phyloP scores from a whole-genome alignment of 2,329 filamentous ascomycete species.

The Triangularia setosa region DNA sequence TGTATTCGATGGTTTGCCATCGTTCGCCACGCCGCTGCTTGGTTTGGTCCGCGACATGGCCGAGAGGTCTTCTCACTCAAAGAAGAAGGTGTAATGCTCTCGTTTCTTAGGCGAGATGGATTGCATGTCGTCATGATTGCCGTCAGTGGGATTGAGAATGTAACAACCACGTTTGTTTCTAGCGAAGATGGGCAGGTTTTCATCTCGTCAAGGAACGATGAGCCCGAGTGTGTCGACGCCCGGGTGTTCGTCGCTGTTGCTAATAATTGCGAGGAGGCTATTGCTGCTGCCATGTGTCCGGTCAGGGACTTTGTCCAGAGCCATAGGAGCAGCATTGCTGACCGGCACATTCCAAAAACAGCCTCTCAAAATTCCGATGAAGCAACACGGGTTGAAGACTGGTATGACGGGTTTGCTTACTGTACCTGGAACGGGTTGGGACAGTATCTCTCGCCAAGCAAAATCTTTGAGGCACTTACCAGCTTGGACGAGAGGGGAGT shows the following conservation, averaged over 20 bases:
- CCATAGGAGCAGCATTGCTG: background rate
- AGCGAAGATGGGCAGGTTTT: background rate
- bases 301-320: background rate
- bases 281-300: background rate
- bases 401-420: conserved; percentile 90
- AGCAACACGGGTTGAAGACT: conserved; percentile 51
- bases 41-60: background rate
- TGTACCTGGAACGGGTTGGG: conserved; percentile 97
- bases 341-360: background rate
- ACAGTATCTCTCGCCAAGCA: conserved; percentile 74
- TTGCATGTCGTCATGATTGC: background rate
- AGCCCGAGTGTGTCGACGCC: background rate
- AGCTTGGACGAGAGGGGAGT: conserved; percentile 67
- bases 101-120: background rate
- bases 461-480: conserved; percentile 71
- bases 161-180: background rate
- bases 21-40: background rate
- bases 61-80: background rate
- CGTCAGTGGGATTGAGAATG: background rate
- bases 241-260: background rate
- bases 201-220: background rate
- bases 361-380: background rate
- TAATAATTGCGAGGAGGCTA: background rate
- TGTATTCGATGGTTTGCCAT: background rate
- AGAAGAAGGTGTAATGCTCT: background rate